Percentiles rank a stretch among this genome's conserved stretches.
phyloP scores from a whole-genome alignment of 805 yeast species.

The Candida sonorensis region DNA sequence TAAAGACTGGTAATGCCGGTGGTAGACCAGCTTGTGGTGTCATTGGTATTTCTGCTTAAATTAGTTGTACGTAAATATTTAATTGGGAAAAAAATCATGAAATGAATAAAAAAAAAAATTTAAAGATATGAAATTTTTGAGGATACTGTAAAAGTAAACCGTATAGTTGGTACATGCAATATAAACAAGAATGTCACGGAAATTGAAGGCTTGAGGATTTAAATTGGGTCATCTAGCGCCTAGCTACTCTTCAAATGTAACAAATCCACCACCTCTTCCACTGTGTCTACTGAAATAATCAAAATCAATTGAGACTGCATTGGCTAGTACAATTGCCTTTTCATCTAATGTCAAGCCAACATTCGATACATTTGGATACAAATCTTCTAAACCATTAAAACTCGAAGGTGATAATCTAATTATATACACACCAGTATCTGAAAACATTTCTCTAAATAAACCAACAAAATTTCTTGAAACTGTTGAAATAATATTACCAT shows the following conservation, averaged over 20 bases:
- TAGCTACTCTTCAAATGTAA: slow-evolving; percentile 15
- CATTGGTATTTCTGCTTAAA: slow-evolving; percentile 63
- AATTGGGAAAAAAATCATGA: neutral
- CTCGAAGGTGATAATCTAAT: slow-evolving; percentile 73
- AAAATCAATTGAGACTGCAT: slow-evolving; percentile 88
- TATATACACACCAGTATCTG: slow-evolving; percentile 92
- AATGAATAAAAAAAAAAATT: neutral
- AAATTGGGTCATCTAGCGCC: no score
- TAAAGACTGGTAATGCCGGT: slow-evolving; percentile 97
- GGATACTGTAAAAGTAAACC: no score
- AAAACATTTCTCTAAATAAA: slow-evolving; percentile 82
- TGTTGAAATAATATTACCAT: slow-evolving; percentile 56
- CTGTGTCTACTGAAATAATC: slow-evolving; percentile 96
- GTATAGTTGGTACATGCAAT: no score
- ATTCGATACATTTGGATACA: slow-evolving; percentile 37
- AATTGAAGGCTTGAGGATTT: no score
- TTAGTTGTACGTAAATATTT: neutral
- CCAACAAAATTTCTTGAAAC: slow-evolving; percentile 97
- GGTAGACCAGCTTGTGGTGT: slow-evolving; percentile 99
- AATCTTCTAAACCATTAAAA: slow-evolving; percentile 49
- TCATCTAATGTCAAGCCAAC: slow-evolving; percentile 60
- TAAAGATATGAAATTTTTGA: neutral
- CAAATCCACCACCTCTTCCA: slow-evolving; percentile 43
- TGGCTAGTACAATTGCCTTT: slow-evolving; percentile 78
- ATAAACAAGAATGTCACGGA: no score